A percentile compares a stretch with the other conserved stretches of the same genome.
Evolutionary conservation across 2,329 filamentous ascomycete species (phyloP).

Genomic region (Aureobasidium sp.): DNA sequence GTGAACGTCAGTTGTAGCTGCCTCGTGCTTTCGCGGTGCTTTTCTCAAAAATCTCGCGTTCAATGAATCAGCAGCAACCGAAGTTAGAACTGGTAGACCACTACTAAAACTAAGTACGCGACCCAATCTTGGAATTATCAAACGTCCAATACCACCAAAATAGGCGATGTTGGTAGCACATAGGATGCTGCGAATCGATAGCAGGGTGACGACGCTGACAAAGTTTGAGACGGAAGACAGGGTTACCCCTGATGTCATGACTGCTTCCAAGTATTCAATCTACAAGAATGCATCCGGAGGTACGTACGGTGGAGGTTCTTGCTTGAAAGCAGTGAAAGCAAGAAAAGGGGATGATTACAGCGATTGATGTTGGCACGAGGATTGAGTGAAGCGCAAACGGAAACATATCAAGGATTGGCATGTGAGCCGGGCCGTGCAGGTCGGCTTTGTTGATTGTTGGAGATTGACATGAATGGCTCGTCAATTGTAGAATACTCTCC

Average conservation of each 20-base stretch:
- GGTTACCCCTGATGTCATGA: neutral
- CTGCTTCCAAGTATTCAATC: neutral
- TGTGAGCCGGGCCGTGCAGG: neutral
- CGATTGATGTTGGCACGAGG: neutral
- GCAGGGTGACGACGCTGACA: neutral
- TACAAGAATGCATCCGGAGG: neutral
- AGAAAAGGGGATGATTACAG: neutral
- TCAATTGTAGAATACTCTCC: neutral
- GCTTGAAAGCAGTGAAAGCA: neutral
- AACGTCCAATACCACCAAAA: no score
- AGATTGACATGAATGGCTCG: neutral
- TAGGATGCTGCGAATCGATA: neutral
- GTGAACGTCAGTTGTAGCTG: no score
- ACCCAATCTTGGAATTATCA: no score
- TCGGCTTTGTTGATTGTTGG: conserved; percentile 3
- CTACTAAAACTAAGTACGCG: accelerated
- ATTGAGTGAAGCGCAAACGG: neutral
- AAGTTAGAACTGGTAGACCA: neutral
- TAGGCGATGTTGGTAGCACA: neutral
- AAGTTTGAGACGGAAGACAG: neutral
- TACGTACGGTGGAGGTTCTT: no score
- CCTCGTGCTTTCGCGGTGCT: no score
- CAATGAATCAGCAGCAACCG: neutral
- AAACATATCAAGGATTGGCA: neutral
- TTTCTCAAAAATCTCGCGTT: neutral